These are phyloP conservation scores for Prunus davidiana DNA, from an alignment of 306 rosid genomes.

Conservation along the genomic window DNA sequence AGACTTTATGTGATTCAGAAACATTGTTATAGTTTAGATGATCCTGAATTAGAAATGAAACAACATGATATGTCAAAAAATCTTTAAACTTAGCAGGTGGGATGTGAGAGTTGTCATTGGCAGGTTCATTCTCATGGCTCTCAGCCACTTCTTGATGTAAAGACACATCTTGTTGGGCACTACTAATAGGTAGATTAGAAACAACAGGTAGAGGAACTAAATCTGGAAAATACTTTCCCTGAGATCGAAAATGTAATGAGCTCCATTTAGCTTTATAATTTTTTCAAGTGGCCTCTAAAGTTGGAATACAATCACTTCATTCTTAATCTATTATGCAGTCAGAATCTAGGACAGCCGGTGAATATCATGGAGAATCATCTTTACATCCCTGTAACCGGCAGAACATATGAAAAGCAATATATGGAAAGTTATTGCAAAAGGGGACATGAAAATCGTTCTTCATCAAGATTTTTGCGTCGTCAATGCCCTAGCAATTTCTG, in stretches of 20 bases:
- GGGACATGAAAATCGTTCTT: slow-evolving; percentile 35
- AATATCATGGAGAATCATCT: slow-evolving; percentile 49
- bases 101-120: no score
- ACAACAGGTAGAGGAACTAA: no score
- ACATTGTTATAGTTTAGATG: no score
- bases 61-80: no score
- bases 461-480: slow-evolving; percentile 36
- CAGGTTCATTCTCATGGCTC: no score
- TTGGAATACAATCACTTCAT: slow-evolving; percentile 16
- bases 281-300: slow-evolving; percentile 14
- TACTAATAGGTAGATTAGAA: no score
- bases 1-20: no score
- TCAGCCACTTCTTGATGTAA: no score
- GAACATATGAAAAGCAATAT: slow-evolving; percentile 20
- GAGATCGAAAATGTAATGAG: slow-evolving; percentile 17
- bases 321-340: slow-evolving; percentile 48
- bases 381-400: slow-evolving; percentile 38
- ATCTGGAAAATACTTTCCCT: no score
- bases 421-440: slow-evolving; percentile 29
- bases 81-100: no score
- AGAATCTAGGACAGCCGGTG: slow-evolving; percentile 18
- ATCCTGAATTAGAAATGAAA: no score
- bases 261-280: slow-evolving; percentile 19
- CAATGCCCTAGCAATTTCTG: slow-evolving; percentile 32
- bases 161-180: no score